Base-by-base conservation (phyloP, 139 green algal genomes). In the Chlorella sp. region DNA sequence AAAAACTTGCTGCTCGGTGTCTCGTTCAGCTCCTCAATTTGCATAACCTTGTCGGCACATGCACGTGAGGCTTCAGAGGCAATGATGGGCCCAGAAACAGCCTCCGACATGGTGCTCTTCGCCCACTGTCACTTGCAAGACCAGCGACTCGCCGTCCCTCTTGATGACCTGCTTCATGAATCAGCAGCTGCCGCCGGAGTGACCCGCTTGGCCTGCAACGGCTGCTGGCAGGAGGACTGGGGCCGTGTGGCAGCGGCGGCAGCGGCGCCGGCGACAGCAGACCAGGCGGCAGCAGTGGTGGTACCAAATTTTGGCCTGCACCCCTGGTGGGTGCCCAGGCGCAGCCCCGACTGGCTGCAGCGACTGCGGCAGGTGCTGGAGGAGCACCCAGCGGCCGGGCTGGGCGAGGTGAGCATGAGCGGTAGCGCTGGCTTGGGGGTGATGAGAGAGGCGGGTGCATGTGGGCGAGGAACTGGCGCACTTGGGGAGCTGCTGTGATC, bases 111-210 rank as follows among this genome's bases (percentile, higher is more conserved):
- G 28, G 7, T 42, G 30, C 60, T 94, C 0, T 92, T 94, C 37
- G 90, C 90, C 0, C 92, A 95, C 83, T 95, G 92, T 61, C 92
- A 95, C 61, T 60, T 95, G 19, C 92, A 95, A 86, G 93, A 94
- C 76, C 57, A 86, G 28, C 69, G 93, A 2, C 60, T 94, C 1
- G 15, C 3, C 2, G 32, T 73, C 28, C 19, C 40, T 15, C 0
- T 95, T 34, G 36, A 88, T 14, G 57, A 57, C 0, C 53, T 92
- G 4, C 32, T 94, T 0, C 19, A 34, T 0, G 32, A 81, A 30
- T 82, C 90, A 0, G 53, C 42, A 15, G 85, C n/a, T n/a, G n/a
- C n/a, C 1, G 21, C 30, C 12, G 87, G 92, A 0, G 86, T 94
- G 18, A 32, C 18, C 2, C 40, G 53, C 34, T 34, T 92, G 16